Conservation (phyloP, 306 rosid genomes). For the Vicia faba region DNA sequence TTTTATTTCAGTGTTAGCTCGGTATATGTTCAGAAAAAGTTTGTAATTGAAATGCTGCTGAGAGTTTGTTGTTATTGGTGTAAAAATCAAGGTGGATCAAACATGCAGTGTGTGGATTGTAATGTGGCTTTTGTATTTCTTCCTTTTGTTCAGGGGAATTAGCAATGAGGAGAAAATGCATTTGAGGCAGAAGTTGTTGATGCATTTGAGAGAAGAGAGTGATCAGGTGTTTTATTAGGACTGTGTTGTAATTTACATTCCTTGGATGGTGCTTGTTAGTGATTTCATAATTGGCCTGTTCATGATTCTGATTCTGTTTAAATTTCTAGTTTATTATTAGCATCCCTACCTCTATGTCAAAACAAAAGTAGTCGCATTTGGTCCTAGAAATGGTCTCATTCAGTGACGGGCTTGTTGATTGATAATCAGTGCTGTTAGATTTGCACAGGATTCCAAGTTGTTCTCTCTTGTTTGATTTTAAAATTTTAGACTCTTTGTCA, state of each 20-base stretch:
- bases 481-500: background rate
- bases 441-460: conserved; percentile 10
- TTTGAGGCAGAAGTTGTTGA: conserved; percentile 77
- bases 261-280: conserved; percentile 17
- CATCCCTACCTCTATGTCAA: background rate
- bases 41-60: conserved; percentile 14
- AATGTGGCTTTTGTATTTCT: conserved; percentile 26
- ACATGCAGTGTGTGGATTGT: conserved; percentile 35
- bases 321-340: background rate
- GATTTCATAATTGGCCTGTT: conserved; percentile 17
- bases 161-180: conserved; percentile 83
- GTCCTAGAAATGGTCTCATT: conserved; percentile 34
- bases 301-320: conserved; percentile 7
- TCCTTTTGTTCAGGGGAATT: conserved; percentile 65
- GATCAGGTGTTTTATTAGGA: conserved; percentile 56
- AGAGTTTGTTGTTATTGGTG: conserved; percentile 5
- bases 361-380: conserved; percentile 20
- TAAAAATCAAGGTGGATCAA: conserved; percentile 16
- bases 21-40: background rate
- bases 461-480: conserved; percentile 9
- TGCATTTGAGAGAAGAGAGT: conserved; percentile 82
- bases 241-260: background rate
- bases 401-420: conserved; percentile 9
- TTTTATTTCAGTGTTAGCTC: background rate
- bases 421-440: conserved; percentile 5